Evolutionary conservation across 148 eudicot genomes (phyloP).

Genomic region (Agrostemma githago): DNA sequence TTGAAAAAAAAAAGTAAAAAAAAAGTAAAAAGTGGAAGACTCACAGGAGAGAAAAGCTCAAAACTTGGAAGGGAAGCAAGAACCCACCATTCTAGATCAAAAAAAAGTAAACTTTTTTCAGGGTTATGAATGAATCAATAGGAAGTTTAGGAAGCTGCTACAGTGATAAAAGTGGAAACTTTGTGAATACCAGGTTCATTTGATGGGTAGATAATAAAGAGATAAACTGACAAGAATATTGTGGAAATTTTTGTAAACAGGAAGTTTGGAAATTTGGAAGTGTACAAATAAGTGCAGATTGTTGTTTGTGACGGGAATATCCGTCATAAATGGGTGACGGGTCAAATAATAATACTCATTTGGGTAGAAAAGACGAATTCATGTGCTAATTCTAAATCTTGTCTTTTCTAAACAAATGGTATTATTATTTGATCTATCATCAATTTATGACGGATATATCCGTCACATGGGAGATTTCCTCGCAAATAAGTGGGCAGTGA

Average conservation of each 20-base stretch:
- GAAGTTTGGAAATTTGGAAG: neutral
- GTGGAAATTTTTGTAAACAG: neutral
- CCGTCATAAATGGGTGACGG: no score
- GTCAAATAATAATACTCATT: no score
- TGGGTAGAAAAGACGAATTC: no score
- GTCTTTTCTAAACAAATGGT: no score
- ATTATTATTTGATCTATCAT: no score
- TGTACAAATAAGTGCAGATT: neutral
- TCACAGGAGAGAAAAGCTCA: conserved; percentile 17
- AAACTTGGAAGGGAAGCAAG: conserved; percentile 16
- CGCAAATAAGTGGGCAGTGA: neutral
- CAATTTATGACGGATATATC: no score
- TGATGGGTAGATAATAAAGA: neutral
- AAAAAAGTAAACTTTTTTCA: neutral
- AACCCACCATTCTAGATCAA: conserved; percentile 12
- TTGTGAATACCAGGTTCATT: neutral
- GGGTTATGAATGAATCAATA: neutral
- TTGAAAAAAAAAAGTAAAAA: neutral
- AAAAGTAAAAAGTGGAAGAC: conserved; percentile 8
- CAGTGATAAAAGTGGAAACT: conserved; percentile 1
- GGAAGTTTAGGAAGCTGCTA: neutral
- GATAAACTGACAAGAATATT: neutral
- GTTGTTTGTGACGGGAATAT: no score
- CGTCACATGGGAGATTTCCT: no score
- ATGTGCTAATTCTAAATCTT: no score